Percentiles rank a stretch among this genome's conserved stretches.
These are phyloP conservation scores for Eudorina sp. DNA, from an alignment of 139 green algal genomes.

Conservation along the genomic window DNA sequence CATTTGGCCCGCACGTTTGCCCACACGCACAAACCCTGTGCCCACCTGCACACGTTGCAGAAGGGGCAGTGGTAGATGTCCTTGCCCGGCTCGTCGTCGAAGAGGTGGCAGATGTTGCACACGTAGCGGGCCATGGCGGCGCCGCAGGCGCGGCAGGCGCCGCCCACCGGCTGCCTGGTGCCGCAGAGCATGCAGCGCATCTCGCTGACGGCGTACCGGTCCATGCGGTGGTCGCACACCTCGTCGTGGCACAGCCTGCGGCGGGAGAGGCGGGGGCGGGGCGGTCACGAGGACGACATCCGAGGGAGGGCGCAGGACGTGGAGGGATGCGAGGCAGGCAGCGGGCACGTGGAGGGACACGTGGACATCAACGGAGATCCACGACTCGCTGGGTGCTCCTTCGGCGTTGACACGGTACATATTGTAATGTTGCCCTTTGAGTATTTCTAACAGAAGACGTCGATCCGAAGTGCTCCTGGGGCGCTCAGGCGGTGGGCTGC, in stretches of 20 bases:
- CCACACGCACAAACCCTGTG: conserved; percentile 32
- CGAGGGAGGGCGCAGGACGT: too few relatives aligned
- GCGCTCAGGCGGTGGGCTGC: too few relatives aligned
- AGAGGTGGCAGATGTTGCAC: conserved; percentile 97
- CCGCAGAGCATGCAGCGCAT: conserved; percentile 95
- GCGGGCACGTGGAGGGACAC: too few relatives aligned
- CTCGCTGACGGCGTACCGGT: conserved; percentile 77
- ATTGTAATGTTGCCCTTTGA: too few relatives aligned
- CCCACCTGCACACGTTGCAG: conserved; percentile 95
- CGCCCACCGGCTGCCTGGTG: conserved; percentile 78
- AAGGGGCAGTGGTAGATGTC: conserved; percentile 99
- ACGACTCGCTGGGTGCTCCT: too few relatives aligned
- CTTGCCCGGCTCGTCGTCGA: conserved; percentile 85
- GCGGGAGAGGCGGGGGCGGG: not conserved
- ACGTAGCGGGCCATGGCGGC: conserved; percentile 91
- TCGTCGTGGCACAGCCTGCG: conserved; percentile 97
- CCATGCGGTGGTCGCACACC: conserved; percentile 84
- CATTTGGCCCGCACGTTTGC: too few relatives aligned
- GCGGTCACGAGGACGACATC: not conserved
- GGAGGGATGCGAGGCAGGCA: too few relatives aligned
- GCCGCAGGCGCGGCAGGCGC: conserved; percentile 62
- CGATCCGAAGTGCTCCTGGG: too few relatives aligned
- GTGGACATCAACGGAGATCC: too few relatives aligned
- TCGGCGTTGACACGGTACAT: too few relatives aligned
- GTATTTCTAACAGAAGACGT: too few relatives aligned